Conservation (phyloP, 345 rosid genomes). For the Lumnitzera littorea region DNA sequence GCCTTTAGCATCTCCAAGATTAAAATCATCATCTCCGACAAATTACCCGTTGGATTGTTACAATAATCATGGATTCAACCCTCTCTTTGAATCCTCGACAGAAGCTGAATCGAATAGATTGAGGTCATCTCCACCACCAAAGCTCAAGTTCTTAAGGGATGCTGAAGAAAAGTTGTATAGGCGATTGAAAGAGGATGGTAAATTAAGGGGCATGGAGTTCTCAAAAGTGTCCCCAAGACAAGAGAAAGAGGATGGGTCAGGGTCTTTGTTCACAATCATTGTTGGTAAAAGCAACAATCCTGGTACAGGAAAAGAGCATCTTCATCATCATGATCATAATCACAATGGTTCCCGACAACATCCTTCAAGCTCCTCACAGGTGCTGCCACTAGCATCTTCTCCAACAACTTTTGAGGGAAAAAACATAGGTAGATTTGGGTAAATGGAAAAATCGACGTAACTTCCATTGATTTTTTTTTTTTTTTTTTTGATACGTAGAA, state of each 20-base stretch:
- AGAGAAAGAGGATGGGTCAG: constrained; percentile 4
- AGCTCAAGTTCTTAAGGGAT: constrained; percentile 87
- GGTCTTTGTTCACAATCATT: constrained; percentile 59
- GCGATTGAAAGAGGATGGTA: constrained; percentile 58
- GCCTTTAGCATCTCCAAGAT: constrained; percentile 62
- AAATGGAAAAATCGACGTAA: no score
- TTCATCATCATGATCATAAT: constrained; percentile 14
- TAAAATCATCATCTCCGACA: constrained; percentile 31
- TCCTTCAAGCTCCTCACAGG: constrained; percentile 48
- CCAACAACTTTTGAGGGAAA: constrained; percentile 13
- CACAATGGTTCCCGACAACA: constrained; percentile 13
- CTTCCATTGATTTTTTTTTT: no score
- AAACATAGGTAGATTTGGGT: no score
- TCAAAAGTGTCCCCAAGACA: constrained; percentile 17
- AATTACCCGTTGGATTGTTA: constrained; percentile 27
- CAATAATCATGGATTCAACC: constrained; percentile 40
- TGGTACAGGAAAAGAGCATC: constrained; percentile 19
- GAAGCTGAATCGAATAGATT: constrained; percentile 43
- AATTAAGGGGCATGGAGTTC: constrained; percentile 16
- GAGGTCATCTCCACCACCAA: constrained; percentile 82
- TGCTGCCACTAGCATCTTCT: constrained; percentile 55
- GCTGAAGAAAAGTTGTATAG: constrained; percentile 78
- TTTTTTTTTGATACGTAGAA: no score
- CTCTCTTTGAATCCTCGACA: constrained; percentile 75
- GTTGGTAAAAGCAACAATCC: constrained; percentile 21